Conservation (phyloP, 441 rosid genomes). For the Isatis lusitanica region DNA sequence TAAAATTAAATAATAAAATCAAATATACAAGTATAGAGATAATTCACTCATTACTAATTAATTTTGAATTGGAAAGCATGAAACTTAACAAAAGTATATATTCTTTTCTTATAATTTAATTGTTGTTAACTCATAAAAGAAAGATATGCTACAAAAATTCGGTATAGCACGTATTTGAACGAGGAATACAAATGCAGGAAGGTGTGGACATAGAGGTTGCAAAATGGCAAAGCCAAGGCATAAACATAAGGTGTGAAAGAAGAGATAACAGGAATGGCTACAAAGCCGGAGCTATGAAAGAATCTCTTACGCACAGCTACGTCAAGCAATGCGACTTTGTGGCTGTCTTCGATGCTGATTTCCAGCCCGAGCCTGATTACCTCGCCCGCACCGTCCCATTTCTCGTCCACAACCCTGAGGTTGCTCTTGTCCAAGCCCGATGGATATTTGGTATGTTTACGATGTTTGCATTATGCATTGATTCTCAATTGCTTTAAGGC, state of each 20-base stretch:
- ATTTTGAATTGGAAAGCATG: no score
- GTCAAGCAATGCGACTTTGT: constrained; percentile 60
- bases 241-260: constrained; percentile 51
- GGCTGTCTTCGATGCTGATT: constrained; percentile 63
- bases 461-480: background rate
- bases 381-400: constrained; percentile 58
- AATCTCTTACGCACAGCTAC: constrained; percentile 60
- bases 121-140: background rate
- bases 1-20: background rate
- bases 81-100: background rate
- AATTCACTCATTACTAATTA: background rate
- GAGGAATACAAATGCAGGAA: constrained; percentile 29
- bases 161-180: background rate
- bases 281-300: constrained; percentile 67
- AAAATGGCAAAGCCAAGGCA: constrained; percentile 70
- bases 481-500: background rate
- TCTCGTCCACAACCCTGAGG: constrained; percentile 52
- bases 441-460: constrained; percentile 56
- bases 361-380: constrained; percentile 66
- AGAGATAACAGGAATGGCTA: constrained; percentile 60
- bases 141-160: background rate
- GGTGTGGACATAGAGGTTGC: constrained; percentile 57
- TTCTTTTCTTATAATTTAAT: background rate
- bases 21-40: background rate
- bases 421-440: constrained; percentile 73